These are phyloP conservation scores for Thelonectria blattea DNA, from an alignment of 2,329 filamentous ascomycete species.

Conservation along the genomic window DNA sequence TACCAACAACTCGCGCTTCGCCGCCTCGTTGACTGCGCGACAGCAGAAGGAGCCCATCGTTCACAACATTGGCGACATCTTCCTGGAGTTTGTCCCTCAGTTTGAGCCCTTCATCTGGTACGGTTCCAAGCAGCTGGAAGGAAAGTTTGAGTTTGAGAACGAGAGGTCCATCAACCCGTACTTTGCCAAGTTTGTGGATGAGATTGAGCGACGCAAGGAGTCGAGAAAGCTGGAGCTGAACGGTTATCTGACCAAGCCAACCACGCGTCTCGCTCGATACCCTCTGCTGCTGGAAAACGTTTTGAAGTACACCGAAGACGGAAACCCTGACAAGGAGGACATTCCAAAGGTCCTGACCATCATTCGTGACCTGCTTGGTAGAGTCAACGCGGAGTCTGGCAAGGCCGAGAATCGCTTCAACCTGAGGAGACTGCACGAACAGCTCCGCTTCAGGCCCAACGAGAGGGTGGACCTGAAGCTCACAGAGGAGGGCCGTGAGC, in stretches of 20 bases:
- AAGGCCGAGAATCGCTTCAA: constrained; percentile 99
- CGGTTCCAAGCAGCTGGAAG: constrained; percentile 92
- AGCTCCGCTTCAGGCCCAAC: constrained; percentile 87
- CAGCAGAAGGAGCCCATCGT: constrained; percentile 93
- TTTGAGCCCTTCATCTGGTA: constrained; percentile 98
- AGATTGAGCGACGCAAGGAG: constrained; percentile 94
- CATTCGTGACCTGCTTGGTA: constrained; percentile 84
- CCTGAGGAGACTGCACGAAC: constrained; percentile 86
- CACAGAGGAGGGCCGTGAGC: constrained; percentile 88
- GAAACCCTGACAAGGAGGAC: constrained; percentile 87
- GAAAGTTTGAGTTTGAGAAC: constrained; percentile 97
- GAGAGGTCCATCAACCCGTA: constrained; percentile 85
- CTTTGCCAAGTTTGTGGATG: constrained; percentile 92
- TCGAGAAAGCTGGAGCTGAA: constrained; percentile 96
- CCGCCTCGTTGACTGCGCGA: constrained; percentile 83
- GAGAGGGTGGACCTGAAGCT: constrained; percentile 94
- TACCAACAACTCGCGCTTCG: constrained; percentile 86
- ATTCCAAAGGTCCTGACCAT: constrained; percentile 86
- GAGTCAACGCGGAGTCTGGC: constrained; percentile 93
- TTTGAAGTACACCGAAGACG: constrained; percentile 87
- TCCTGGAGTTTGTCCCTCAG: constrained; percentile 86
- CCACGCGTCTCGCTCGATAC: constrained; percentile 91
- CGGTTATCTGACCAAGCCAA: constrained; percentile 96
- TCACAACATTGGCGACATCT: constrained; percentile 89
- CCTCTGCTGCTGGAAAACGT: constrained; percentile 91